A percentile compares a stretch with the other conserved stretches of the same genome.
These are phyloP conservation scores for Mycena pura DNA, from an alignment of 768 basidiomycete genomes.

Conservation along the genomic window DNA sequence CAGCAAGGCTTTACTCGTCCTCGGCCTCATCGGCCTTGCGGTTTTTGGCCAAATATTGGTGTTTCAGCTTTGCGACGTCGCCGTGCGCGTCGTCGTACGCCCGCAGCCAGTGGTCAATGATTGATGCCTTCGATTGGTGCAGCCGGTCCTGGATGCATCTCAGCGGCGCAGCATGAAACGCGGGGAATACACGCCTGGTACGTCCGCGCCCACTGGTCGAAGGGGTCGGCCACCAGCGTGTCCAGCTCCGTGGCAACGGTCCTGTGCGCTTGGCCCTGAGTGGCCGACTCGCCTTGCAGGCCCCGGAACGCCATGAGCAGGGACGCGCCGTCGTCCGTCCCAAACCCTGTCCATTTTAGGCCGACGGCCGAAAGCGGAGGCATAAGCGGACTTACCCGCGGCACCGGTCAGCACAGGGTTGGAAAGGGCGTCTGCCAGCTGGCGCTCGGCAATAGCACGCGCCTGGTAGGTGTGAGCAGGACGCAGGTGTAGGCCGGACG, in stretches of 20 bases:
- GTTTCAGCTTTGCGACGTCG: slow-evolving; percentile 77
- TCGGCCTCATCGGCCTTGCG: slow-evolving; percentile 90
- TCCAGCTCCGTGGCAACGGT: slow-evolving; percentile 77
- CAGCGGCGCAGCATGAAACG: slow-evolving; percentile 16
- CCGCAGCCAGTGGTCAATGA: slow-evolving; percentile 71
- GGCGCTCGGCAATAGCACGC: slow-evolving; percentile 72
- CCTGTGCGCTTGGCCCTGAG: slow-evolving; percentile 79
- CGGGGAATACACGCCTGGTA: slow-evolving; percentile 62
- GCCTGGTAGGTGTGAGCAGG: slow-evolving; percentile 53
- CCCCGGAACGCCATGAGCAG: slow-evolving; percentile 81
- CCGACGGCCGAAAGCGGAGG: slow-evolving; percentile 10
- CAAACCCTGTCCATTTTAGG: slow-evolving; percentile 65
- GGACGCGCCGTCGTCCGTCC: slow-evolving; percentile 85
- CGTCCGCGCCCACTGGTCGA: slow-evolving; percentile 76
- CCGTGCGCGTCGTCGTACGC: slow-evolving; percentile 73
- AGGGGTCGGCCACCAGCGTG: slow-evolving; percentile 79
- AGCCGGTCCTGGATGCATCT: slow-evolving; percentile 61
- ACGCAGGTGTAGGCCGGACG: slow-evolving; percentile 6
- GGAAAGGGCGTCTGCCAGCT: slow-evolving; percentile 65
- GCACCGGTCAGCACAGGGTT: slow-evolving; percentile 56
- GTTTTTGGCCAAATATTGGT: slow-evolving; percentile 77
- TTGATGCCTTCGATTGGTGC: slow-evolving; percentile 57
- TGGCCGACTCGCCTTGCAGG: slow-evolving; percentile 72
- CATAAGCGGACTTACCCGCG: slow-evolving; percentile 45
- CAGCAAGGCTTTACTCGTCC: slow-evolving; percentile 74